Evolutionary conservation across 1,284 basidiomycete genomes (phyloP).

Genomic region (Chalciporus sp.): DNA sequence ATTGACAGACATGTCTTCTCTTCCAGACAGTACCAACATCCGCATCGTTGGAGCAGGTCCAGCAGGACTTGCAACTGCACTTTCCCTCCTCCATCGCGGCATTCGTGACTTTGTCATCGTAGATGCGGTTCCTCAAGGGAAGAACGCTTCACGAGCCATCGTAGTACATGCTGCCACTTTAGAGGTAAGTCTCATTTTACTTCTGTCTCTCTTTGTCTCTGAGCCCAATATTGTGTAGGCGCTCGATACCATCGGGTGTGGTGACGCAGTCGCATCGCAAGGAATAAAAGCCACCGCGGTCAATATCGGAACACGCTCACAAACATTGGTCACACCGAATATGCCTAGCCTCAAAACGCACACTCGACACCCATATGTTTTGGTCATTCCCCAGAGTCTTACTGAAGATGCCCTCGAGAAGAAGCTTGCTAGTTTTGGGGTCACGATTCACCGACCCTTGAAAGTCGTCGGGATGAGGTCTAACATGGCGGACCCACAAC

Average conservation of each 20-base stretch:
- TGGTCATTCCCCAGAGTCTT: conserved; percentile 50
- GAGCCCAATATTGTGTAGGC: conserved; percentile 34
- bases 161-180: conserved; percentile 50
- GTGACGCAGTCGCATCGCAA: conserved; percentile 40
- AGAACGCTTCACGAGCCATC: conserved; percentile 43
- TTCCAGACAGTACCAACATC: conserved; percentile 28
- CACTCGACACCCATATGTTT: conserved; percentile 48
- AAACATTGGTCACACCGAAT: conserved; percentile 33
- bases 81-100: conserved; percentile 39
- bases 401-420: conserved; percentile 47
- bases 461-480: conserved; percentile 34
- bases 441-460: conserved; percentile 26
- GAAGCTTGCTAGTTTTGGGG: conserved; percentile 35
- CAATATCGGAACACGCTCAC: conserved; percentile 36
- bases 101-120: conserved; percentile 49
- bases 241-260: conserved; percentile 48
- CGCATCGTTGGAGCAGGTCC: conserved; percentile 36
- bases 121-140: conserved; percentile 39
- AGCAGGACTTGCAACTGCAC: conserved; percentile 24
- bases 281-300: conserved; percentile 39
- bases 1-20: conserved; percentile 13
- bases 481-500: conserved; percentile 18
- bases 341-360: conserved; percentile 37
- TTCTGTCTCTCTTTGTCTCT: not conserved
- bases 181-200: conserved; percentile 29